phyloP scores from a whole-genome alignment of 2,329 filamentous ascomycete genomes.

The Didymella glomerata region DNA sequence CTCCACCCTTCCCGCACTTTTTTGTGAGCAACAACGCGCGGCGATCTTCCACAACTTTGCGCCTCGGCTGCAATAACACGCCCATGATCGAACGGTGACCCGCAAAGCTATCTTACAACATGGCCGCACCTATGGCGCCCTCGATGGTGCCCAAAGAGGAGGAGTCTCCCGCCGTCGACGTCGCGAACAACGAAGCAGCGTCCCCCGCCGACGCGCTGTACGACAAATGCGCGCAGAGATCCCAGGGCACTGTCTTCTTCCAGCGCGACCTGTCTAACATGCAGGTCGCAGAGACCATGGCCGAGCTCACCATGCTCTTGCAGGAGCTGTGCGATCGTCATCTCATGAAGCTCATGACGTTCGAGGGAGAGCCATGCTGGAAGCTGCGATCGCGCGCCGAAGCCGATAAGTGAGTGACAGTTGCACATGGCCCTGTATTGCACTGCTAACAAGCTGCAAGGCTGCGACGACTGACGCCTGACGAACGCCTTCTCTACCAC shows the following conservation, averaged over 20 bases:
- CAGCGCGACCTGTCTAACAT: conserved; percentile 51
- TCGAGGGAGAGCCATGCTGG: conserved; percentile 50
- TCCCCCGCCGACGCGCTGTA: conserved; percentile 47
- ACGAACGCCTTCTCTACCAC: conserved; percentile 87
- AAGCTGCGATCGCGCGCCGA: conserved; percentile 47
- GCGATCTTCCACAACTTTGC: conserved; percentile 10
- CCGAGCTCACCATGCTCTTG: conserved; percentile 43
- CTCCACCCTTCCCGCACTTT: conserved; percentile 13
- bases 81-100: conserved; percentile 38
- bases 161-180: conserved; percentile 17
- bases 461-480: conserved; percentile 60
- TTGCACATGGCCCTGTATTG: background rate
- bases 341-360: conserved; percentile 50
- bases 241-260: conserved; percentile 50
- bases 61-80: conserved; percentile 15
- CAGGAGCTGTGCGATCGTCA: conserved; percentile 47
- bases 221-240: conserved; percentile 48
- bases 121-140: conserved; percentile 36
- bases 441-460: conserved; percentile 34
- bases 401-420: conserved; percentile 46
- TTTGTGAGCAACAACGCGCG: conserved; percentile 14
- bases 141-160: conserved; percentile 34
- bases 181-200: conserved; percentile 22
- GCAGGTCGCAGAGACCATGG: conserved; percentile 47
- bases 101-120: conserved; percentile 18